These are phyloP conservation scores for Globisporangium viniferum DNA, from an alignment of 352 stramenopile species.

Conservation along the genomic window DNA sequence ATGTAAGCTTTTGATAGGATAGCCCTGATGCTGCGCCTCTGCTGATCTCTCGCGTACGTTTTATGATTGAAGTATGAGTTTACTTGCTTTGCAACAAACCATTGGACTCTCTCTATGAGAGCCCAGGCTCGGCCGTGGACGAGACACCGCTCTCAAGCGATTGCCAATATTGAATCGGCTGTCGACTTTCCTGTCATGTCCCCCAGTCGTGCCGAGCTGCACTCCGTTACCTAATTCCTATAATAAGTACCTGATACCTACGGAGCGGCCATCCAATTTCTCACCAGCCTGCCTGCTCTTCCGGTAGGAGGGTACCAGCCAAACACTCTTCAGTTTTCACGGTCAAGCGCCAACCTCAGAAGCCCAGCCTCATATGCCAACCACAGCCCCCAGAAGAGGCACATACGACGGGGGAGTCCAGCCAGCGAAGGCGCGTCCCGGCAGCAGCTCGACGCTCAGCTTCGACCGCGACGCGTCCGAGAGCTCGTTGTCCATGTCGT, in stretches of 20 bases:
- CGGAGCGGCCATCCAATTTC: background rate
- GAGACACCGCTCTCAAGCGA: background rate
- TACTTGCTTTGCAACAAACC: too few relatives aligned
- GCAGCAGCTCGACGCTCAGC: constrained; percentile 4
- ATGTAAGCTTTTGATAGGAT: too few relatives aligned
- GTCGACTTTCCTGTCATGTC: background rate
- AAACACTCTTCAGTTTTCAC: too few relatives aligned
- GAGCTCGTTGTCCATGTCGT: background rate
- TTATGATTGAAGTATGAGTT: too few relatives aligned
- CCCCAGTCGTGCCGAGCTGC: background rate
- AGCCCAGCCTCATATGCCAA: constrained; percentile 3
- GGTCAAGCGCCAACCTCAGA: background rate
- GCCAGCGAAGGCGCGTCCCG: background rate
- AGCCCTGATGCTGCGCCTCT: too few relatives aligned
- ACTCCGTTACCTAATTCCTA: background rate
- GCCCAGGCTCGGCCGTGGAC: background rate
- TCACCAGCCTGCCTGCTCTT: too few relatives aligned
- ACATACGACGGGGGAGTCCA: constrained; percentile 1
- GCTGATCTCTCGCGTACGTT: too few relatives aligned
- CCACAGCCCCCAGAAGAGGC: background rate
- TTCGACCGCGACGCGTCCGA: background rate
- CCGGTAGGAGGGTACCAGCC: too few relatives aligned
- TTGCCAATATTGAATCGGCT: background rate
- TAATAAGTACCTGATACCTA: too few relatives aligned
- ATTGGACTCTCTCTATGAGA: too few relatives aligned